Evolutionary conservation across 306 rosid species (phyloP).

Genomic region (Delonix regia): DNA sequence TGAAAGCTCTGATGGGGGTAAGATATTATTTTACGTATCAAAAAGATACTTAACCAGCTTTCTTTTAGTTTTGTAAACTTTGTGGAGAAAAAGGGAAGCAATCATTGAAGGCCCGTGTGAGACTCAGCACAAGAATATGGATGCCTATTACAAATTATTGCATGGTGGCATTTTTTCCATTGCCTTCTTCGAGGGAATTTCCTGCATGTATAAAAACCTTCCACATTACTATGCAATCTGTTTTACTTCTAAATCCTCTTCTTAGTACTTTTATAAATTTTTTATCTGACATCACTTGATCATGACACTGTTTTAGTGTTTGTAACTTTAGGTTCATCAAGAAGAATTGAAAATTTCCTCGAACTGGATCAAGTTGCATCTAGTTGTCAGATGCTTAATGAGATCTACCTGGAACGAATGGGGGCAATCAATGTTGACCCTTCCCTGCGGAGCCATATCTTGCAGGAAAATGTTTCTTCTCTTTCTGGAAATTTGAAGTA

Average conservation of each 20-base stretch:
- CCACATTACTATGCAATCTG: constrained; percentile 1
- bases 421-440: constrained; percentile 47
- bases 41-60: not conserved
- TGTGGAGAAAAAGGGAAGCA: constrained; percentile 5
- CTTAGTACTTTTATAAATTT: not conserved
- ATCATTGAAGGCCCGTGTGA: constrained; percentile 4
- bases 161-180: not conserved
- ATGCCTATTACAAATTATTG: constrained; percentile 16
- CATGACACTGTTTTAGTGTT: constrained; percentile 18
- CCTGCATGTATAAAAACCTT: not conserved
- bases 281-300: constrained; percentile 22
- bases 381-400: constrained; percentile 51
- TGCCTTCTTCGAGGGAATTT: constrained; percentile 2
- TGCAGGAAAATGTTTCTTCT: constrained; percentile 41
- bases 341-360: constrained; percentile 78
- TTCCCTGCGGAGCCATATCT: constrained; percentile 38
- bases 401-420: constrained; percentile 58
- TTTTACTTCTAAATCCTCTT: not conserved
- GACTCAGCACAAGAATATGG: constrained; percentile 10
- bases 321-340: constrained; percentile 71
- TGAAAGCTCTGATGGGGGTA: constrained; percentile 92
- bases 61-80: constrained; percentile 18
- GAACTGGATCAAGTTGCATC: constrained; percentile 75
- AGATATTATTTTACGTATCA: constrained; percentile 14
- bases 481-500: constrained; percentile 46